A percentile compares a stretch with the other conserved stretches of the same genome.
These are phyloP conservation scores for Jacaranda copaia DNA, from an alignment of 257 asterid species.

Conservation along the genomic window DNA sequence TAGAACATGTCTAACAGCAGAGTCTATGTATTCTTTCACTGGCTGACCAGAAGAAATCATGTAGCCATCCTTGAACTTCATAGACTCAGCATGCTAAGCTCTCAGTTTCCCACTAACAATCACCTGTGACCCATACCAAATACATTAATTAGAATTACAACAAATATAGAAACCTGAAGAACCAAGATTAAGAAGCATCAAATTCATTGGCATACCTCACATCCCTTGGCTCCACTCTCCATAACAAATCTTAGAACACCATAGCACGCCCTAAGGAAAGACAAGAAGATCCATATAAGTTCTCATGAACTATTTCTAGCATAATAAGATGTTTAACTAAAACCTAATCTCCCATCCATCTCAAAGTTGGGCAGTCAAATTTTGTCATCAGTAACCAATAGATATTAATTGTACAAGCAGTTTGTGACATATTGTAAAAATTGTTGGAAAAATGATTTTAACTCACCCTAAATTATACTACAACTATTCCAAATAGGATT, in stretches of 20 bases:
- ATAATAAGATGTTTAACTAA: not conserved
- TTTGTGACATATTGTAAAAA: not conserved
- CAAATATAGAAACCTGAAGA: not conserved
- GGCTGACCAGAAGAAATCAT: conserved; percentile 54
- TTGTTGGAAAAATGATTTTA: not conserved
- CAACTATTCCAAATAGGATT: not conserved
- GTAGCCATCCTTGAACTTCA: conserved; percentile 52
- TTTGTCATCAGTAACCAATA: not conserved
- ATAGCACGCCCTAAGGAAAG: conserved; percentile 53
- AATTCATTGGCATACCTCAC: conserved; percentile 48
- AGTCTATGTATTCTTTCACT: conserved; percentile 46
- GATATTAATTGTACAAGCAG: not conserved
- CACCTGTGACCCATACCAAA: conserved; percentile 27
- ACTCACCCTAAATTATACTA: not conserved
- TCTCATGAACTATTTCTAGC: not conserved
- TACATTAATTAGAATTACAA: not conserved
- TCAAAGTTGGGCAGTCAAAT: too few relatives aligned
- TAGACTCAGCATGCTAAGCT: conserved; percentile 46
- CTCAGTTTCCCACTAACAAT: conserved; percentile 47
- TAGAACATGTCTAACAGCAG: conserved; percentile 49
- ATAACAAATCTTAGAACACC: conserved; percentile 64
- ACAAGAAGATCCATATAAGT: not conserved
- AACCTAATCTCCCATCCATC: not conserved
- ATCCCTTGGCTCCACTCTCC: conserved; percentile 73
- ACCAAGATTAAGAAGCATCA: not conserved